A percentile compares a stretch with the other conserved stretches of the same genome.
Evolutionary conservation across 495 filamentous ascomycete genomes (phyloP).

Genomic region (Aspergillus ellipticus): DNA sequence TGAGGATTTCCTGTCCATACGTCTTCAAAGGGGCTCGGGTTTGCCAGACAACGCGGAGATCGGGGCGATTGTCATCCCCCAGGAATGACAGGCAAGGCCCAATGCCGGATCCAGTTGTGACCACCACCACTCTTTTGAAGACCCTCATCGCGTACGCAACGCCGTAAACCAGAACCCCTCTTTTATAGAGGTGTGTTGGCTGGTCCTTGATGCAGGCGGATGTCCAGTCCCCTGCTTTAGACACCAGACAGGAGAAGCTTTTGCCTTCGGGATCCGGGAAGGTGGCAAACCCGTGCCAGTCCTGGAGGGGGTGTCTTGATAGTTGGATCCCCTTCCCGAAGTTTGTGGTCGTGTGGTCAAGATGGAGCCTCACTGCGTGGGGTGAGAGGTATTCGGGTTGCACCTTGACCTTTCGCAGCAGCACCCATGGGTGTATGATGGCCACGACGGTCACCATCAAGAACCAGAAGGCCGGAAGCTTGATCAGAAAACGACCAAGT

Average conservation of each 20-base stretch:
- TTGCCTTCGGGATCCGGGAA: constrained; percentile 50
- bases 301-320: constrained; percentile 56
- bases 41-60: constrained; percentile 57
- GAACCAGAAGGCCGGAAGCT: constrained; percentile 44
- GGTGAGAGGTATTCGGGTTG: constrained; percentile 59
- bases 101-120: constrained; percentile 83
- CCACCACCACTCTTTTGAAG: constrained; percentile 65
- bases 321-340: constrained; percentile 48
- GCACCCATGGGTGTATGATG: constrained; percentile 41
- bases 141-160: constrained; percentile 69
- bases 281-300: constrained; percentile 81
- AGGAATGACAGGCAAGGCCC: constrained; percentile 56
- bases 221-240: constrained; percentile 86
- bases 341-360: constrained; percentile 50
- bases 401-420: constrained; percentile 51
- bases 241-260: constrained; percentile 65
- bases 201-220: constrained; percentile 57
- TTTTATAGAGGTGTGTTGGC: constrained; percentile 44
- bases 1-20: constrained; percentile 49
- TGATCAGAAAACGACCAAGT: constrained; percentile 33
- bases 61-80: constrained; percentile 43
- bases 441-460: constrained; percentile 34
- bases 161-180: constrained; percentile 56
- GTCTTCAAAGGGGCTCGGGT: constrained; percentile 51
- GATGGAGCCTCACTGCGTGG: constrained; percentile 70